These are phyloP conservation scores for Mucor ambiguus DNA, from an alignment of 371 early-diverging fungal genomes.

Conservation along the genomic window DNA sequence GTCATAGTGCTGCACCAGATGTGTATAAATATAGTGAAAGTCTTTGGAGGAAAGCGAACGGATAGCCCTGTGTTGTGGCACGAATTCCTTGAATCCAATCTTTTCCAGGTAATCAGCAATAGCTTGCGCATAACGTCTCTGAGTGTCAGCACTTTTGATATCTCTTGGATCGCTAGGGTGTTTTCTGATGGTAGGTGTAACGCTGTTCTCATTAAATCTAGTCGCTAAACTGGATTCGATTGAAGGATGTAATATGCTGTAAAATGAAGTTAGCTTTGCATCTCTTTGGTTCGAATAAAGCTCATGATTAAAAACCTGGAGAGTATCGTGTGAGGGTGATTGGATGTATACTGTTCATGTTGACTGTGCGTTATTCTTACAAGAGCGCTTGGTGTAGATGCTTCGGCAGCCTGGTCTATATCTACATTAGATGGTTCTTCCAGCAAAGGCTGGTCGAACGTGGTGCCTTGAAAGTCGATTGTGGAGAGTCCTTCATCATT, in stretches of 20 bases:
- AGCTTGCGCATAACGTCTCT: not conserved
- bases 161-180: not conserved
- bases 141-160: not conserved
- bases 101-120: slow-evolving; percentile 6
- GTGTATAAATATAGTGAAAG: slow-evolving; percentile 7
- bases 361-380: not conserved
- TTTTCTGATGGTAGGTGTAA: not conserved
- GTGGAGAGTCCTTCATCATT: not conserved
- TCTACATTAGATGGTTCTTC: not conserved
- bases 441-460: not conserved
- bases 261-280: not conserved
- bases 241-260: not conserved
- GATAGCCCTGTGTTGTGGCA: not conserved
- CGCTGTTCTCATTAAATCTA: not conserved
- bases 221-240: not conserved
- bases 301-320: not conserved
- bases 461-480: not conserved
- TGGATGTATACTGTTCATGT: not conserved
- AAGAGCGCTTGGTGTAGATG: not conserved
- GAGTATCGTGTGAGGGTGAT: not conserved
- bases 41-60: not conserved
- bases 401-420: not conserved
- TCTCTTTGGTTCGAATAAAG: not conserved
- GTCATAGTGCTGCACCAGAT: not conserved
- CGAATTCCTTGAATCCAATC: not conserved